Base-by-base conservation (phyloP, 1,284 basidiomycete species). In the Trametes hirsuta region DNA sequence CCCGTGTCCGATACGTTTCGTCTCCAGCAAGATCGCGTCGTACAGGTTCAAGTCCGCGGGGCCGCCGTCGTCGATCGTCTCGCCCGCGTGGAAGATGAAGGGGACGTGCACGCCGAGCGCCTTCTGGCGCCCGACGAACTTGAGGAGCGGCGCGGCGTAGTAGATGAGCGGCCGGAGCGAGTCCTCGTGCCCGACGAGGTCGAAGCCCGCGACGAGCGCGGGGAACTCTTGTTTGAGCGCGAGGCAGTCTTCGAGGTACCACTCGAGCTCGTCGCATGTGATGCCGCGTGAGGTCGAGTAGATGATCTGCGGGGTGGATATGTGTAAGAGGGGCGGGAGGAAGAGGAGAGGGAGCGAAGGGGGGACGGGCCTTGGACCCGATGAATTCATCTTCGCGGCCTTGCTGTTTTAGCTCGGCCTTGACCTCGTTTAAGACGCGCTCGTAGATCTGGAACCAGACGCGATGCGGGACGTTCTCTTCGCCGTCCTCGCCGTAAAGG, bases 1-100 rank as follows among this genome's bases (percentile, higher is more conserved):
- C 87, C 87, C 91, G 73, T 93, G 91, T 0, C 91, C 91, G 56
- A 93, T 92, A 14, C 91, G 82, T 68, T 87, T 90, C 3, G 91
- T 90, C 22, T 86, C 90, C 15, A 93, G 76, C 35, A 91, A 71
- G 46, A 93, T 84, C 3, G 91, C 91, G 69, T 93, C 91, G 68
- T 90, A 92, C 39, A 94, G 74, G 69, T 94, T 94, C 50, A 81
- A 71, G 66, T 94, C 91, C 14, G 87, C 85, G 35, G 76, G 73
- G 9, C 82, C 83, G 4, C 90, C 90, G 68, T 93, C 91, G 5
- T 86, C 86, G 15, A 88, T 77, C 0, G 90, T 93, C 74, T 93
- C 90, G 36, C 90, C 91, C 0, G 88, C 91, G 67, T 93, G 92
- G 65, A 93, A 86, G 47, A 93, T 82, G 71, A 91, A 91, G 1